Evolutionary conservation across 495 filamentous ascomycete species (phyloP).

Genomic region (Corynascus novoguineensis): DNA sequence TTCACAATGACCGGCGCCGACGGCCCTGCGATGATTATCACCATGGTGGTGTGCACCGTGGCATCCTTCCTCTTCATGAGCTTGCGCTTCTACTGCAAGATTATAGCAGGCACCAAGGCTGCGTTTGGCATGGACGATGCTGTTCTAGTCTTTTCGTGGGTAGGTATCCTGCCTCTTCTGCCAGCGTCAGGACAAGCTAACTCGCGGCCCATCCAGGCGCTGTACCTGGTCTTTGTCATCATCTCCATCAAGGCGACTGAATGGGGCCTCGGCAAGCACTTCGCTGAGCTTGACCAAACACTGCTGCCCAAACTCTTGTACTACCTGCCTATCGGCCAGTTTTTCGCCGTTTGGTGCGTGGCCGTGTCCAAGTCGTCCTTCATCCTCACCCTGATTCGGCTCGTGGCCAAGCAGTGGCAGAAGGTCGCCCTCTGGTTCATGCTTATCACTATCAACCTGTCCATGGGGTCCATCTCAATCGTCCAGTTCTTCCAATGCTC

Average conservation of each 20-base stretch:
- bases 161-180: not conserved
- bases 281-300: not conserved
- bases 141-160: not conserved
- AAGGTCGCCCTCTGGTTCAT: not conserved
- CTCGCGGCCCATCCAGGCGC: not conserved
- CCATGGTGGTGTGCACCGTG: not conserved
- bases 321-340: not conserved
- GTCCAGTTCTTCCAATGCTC: not conserved
- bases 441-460: not conserved
- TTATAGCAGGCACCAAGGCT: not conserved
- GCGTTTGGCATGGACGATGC: not conserved
- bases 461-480: not conserved
- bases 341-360: not conserved
- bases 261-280: not conserved
- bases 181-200: not conserved
- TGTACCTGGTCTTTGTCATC: not conserved
- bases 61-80: not conserved
- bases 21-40: not conserved
- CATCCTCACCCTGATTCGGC: not conserved
- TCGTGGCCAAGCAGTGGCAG: not conserved
- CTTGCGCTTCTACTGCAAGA: not conserved
- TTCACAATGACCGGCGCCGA: not conserved
- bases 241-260: not conserved
- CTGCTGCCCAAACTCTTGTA: not conserved
- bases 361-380: conserved; percentile 1